Conservation (phyloP, 129 eudicot genomes). For the Helianthus tuberosus region DNA sequence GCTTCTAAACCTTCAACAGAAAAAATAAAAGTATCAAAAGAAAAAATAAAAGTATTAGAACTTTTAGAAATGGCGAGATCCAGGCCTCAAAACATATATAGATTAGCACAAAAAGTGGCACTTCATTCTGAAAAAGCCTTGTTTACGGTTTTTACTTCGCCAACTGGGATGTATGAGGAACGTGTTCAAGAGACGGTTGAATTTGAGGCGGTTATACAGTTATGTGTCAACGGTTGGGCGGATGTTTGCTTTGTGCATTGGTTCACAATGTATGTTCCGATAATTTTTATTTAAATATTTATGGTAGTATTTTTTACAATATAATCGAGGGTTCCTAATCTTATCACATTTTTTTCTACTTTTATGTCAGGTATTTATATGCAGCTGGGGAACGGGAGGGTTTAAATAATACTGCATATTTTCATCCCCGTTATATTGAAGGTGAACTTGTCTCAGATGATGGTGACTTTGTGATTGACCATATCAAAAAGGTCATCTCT, state of each 20-base stretch:
- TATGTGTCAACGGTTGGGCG: neutral
- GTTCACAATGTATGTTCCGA: neutral
- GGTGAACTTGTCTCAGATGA: neutral
- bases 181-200: neutral
- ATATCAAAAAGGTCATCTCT: neutral
- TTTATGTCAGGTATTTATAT: neutral
- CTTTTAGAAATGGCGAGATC: neutral
- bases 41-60: no score
- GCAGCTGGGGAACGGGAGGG: neutral
- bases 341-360: neutral
- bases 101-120: neutral
- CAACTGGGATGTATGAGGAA: neutral
- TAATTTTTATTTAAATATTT: neutral
- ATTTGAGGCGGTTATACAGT: neutral
- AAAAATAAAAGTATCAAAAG: no score
- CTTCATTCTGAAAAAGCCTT: neutral
- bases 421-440: no score
- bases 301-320: neutral
- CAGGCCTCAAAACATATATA: neutral
- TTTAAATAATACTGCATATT: no score
- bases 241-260: neutral
- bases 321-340: neutral
- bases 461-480: neutral
- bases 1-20: neutral
- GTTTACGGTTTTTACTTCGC: neutral